Evolutionary conservation across 2,329 filamentous ascomycete genomes (phyloP).

Genomic region (Talaromyces marneffei): DNA sequence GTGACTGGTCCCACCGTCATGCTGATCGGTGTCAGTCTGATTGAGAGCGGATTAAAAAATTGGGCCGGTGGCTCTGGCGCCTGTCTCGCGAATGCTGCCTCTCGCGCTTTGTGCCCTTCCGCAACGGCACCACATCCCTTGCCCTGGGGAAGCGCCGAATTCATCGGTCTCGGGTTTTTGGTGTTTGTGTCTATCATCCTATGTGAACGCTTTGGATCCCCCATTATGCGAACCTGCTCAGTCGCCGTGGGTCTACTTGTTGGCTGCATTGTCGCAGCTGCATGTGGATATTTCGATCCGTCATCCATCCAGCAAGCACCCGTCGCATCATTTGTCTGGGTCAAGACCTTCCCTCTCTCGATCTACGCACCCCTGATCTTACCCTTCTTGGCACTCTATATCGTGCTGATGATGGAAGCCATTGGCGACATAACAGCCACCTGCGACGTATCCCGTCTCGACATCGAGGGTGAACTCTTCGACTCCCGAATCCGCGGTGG

Average conservation of each 20-base stretch:
- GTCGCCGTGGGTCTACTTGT: conserved; percentile 60
- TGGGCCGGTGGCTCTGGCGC: conserved; percentile 62
- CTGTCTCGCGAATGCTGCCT: conserved; percentile 38
- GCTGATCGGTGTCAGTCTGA: conserved; percentile 60
- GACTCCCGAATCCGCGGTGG: conserved; percentile 66
- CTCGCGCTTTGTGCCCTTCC: conserved; percentile 53
- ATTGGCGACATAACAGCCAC: conserved; percentile 65
- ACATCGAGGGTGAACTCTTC: conserved; percentile 59
- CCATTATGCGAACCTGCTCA: conserved; percentile 64
- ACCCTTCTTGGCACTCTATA: conserved; percentile 52
- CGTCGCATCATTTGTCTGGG: conserved; percentile 63
- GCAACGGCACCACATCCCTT: conserved; percentile 56
- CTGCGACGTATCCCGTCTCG: conserved; percentile 58
- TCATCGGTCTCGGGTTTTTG: conserved; percentile 61
- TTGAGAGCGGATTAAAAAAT: conserved; percentile 58
- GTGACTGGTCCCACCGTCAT: conserved; percentile 64
- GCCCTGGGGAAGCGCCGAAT: conserved; percentile 58
- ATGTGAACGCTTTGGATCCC: conserved; percentile 63
- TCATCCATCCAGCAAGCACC: conserved; percentile 56
- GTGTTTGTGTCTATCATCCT: conserved; percentile 64
- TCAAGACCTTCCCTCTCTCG: conserved; percentile 60
- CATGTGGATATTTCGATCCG: conserved; percentile 60
- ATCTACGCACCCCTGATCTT: conserved; percentile 63
- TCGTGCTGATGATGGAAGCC: conserved; percentile 63
- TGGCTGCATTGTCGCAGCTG: conserved; percentile 62